Evolutionary conservation across 331 rosid genomes (phyloP).

Genomic region (Malus hybrid): DNA sequence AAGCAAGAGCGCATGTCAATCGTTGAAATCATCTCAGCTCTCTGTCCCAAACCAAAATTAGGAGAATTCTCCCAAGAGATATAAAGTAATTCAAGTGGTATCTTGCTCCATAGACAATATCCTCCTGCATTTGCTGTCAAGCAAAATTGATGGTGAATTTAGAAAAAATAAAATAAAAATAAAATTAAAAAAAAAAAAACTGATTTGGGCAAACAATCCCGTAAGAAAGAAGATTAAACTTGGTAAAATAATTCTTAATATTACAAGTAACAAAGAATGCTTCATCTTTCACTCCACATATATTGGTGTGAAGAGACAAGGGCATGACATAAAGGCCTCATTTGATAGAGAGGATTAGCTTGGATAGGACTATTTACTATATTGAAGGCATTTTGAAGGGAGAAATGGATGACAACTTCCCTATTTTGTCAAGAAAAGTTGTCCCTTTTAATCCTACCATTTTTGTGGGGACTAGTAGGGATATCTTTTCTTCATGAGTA

Average conservation of each 20-base stretch:
- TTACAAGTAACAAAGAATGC: not conserved
- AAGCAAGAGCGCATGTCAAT: constrained; percentile 65
- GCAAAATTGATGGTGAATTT: constrained; percentile 7
- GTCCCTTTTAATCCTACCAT: no score
- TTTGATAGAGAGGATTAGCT: no score
- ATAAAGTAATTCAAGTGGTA: constrained; percentile 74
- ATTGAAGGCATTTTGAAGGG: no score
- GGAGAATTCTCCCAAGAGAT: constrained; percentile 75
- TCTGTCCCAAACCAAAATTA: constrained; percentile 77
- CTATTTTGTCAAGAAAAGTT: no score
- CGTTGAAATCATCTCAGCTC: constrained; percentile 79
- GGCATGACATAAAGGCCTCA: not conserved
- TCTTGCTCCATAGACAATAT: constrained; percentile 62
- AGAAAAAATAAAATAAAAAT: no score
- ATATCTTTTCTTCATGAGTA: no score
- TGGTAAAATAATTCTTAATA: not conserved
- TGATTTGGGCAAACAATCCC: not conserved
- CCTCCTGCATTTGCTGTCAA: constrained; percentile 45
- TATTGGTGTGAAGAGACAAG: not conserved
- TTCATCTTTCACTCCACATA: not conserved
- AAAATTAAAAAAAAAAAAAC: no score
- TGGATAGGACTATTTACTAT: no score
- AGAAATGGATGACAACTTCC: no score
- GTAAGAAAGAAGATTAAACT: not conserved
- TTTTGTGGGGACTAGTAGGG: no score